Conservation (phyloP, 2,329 filamentous ascomycete species). For the Claviceps sorghi region DNA sequence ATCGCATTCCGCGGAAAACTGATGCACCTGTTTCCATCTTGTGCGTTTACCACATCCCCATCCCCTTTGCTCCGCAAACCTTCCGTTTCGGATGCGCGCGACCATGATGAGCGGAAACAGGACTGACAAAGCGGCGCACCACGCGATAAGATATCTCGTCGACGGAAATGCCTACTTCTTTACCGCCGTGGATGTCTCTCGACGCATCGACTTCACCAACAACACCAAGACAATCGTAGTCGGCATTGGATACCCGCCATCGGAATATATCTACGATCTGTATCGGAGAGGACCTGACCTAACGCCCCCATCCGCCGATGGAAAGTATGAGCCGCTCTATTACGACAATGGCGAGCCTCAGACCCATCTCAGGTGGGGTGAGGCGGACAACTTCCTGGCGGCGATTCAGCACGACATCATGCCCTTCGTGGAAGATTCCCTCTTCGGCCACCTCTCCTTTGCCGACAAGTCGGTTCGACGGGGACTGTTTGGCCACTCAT, state of each 20-base stretch:
- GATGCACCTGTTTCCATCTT: constrained; percentile 12
- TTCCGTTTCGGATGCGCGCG: background rate
- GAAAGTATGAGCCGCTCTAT: constrained; percentile 12
- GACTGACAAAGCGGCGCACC: background rate
- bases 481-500: constrained; percentile 34
- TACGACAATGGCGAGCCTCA: constrained; percentile 13
- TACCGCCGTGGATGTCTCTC: constrained; percentile 17
- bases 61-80: background rate
- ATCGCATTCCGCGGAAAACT: constrained; percentile 11
- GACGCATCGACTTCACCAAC: constrained; percentile 13
- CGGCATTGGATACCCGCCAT: constrained; percentile 18
- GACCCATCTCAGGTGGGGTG: constrained; percentile 19
- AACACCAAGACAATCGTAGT: constrained; percentile 16
- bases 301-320: constrained; percentile 14
- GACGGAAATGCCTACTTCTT: constrained; percentile 23
- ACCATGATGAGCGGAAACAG: background rate
- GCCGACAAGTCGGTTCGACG: constrained; percentile 19
- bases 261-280: constrained; percentile 15
- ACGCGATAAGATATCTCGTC: constrained; percentile 15
- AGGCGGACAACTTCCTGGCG: constrained; percentile 28
- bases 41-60: constrained; percentile 9
- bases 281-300: constrained; percentile 16
- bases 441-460: constrained; percentile 16
- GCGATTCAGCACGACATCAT: constrained; percentile 27
- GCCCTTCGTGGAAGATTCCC: constrained; percentile 15